Conservation (phyloP, 2,329 filamentous ascomycete genomes). For the Neocatenulostroma microsporum region DNA sequence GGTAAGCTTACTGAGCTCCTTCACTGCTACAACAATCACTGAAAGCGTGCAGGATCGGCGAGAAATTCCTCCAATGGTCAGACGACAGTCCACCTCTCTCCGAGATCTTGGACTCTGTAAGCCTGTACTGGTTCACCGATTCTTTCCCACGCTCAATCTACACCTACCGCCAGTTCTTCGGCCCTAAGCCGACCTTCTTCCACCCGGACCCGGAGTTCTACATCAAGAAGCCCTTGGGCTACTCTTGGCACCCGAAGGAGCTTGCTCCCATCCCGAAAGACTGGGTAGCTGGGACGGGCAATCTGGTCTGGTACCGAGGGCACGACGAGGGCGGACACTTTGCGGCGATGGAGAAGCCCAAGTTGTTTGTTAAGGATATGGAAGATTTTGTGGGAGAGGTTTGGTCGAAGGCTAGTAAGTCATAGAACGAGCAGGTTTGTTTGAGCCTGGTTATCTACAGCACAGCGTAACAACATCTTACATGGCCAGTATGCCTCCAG, state of each 20-base stretch:
- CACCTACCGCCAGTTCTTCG: slow-evolving; percentile 38
- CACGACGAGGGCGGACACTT: slow-evolving; percentile 37
- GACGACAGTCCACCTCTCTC: slow-evolving; percentile 37
- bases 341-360: slow-evolving; percentile 29
- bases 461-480: too few species aligned
- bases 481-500: too few species aligned
- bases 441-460: too few species aligned
- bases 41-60: slow-evolving; percentile 39
- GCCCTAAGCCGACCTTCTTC: slow-evolving; percentile 18
- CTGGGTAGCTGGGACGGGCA: slow-evolving; percentile 31
- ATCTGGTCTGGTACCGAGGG: slow-evolving; percentile 32
- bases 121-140: slow-evolving; percentile 50
- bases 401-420: slow-evolving; percentile 19
- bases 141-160: slow-evolving; percentile 37
- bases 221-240: slow-evolving; percentile 37
- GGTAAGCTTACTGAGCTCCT: slow-evolving; percentile 24
- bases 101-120: slow-evolving; percentile 43
- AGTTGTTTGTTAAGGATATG: slow-evolving; percentile 24
- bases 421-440: too few species aligned
- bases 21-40: not conserved
- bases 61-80: slow-evolving; percentile 50
- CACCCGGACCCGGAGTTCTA: slow-evolving; percentile 19
- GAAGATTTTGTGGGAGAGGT: slow-evolving; percentile 26
- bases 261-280: slow-evolving; percentile 32
- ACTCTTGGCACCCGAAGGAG: slow-evolving; percentile 38